phyloP scores from a whole-genome alignment of 2,329 filamentous ascomycete genomes.

The Ramichloridium luteum region DNA sequence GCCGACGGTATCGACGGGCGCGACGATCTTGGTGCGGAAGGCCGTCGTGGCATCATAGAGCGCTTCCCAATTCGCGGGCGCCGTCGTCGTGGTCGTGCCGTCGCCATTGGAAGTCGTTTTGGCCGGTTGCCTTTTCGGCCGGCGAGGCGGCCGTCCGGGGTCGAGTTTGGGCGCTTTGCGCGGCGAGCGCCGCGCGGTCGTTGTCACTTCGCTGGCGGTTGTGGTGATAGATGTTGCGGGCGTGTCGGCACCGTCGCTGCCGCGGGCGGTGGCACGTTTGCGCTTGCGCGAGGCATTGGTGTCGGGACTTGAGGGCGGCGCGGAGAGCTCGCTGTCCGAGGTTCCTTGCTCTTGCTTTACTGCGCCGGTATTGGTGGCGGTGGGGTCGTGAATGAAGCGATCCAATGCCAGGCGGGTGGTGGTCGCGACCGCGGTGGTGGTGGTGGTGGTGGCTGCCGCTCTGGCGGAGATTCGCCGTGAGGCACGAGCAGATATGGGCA shows the following conservation, averaged over 20 bases:
- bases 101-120: constrained; percentile 24
- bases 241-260: constrained; percentile 5
- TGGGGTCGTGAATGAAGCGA: too few species aligned
- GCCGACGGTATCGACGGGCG: constrained; percentile 95
- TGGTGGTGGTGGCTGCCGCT: too few species aligned
- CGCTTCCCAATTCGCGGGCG: constrained; percentile 71
- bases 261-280: constrained; percentile 10
- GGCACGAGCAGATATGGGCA: too few species aligned
- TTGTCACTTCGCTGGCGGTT: constrained; percentile 7
- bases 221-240: constrained; percentile 7
- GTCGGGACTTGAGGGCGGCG: constrained; percentile 9
- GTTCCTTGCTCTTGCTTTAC: constrained; percentile 3
- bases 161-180: constrained; percentile 19
- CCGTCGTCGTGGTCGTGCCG: constrained; percentile 23
- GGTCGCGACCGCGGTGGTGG: too few species aligned
- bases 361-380: background rate
- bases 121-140: constrained; percentile 19
- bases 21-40: constrained; percentile 62
- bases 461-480: too few species aligned
- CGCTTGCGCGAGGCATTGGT: constrained; percentile 12
- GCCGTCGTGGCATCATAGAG: constrained; percentile 65
- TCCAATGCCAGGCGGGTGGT: too few species aligned
- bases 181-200: constrained; percentile 17
- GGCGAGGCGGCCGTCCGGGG: constrained; percentile 9
- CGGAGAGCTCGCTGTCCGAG: constrained; percentile 10